Evolutionary conservation across 2,329 filamentous ascomycete genomes (phyloP).

Genomic region (Arthrobotrys sinensis): DNA sequence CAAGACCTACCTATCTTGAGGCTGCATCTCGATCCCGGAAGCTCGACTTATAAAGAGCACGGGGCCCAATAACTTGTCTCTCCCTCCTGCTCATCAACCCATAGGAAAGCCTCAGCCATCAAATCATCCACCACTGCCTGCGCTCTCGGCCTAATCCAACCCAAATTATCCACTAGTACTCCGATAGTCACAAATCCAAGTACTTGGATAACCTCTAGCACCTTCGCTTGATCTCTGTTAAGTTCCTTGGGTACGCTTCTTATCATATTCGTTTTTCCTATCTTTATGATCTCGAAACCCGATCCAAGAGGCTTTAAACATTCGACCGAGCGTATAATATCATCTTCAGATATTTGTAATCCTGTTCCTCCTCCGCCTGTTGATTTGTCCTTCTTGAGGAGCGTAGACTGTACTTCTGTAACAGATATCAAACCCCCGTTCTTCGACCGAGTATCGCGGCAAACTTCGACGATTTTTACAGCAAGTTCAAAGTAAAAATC

Average conservation of each 20-base stretch:
- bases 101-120: slow-evolving; percentile 88
- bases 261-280: slow-evolving; percentile 89
- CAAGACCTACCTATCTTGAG: too few species aligned
- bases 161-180: slow-evolving; percentile 88
- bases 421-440: slow-evolving; percentile 94
- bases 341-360: slow-evolving; percentile 74
- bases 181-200: slow-evolving; percentile 90
- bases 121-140: slow-evolving; percentile 92
- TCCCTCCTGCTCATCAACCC: slow-evolving; percentile 87
- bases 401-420: slow-evolving; percentile 81
- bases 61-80: slow-evolving; percentile 97
- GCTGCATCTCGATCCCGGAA: too few species aligned
- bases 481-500: slow-evolving; percentile 99
- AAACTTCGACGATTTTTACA: slow-evolving; percentile 94
- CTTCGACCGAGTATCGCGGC: slow-evolving; percentile 85
- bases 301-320: slow-evolving; percentile 89
- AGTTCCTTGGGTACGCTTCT: slow-evolving; percentile 94
- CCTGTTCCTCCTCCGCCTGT: slow-evolving; percentile 78
- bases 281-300: slow-evolving; percentile 85
- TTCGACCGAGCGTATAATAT: slow-evolving; percentile 89
- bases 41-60: slow-evolving; percentile 19
- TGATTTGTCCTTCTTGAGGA: slow-evolving; percentile 74
- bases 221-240: slow-evolving; percentile 92
- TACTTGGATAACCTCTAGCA: slow-evolving; percentile 80
- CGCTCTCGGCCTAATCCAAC: slow-evolving; percentile 87